These are phyloP conservation scores for Blastobotrys serpentis DNA, from an alignment of 1,139 yeast genomes.

Conservation along the genomic window DNA sequence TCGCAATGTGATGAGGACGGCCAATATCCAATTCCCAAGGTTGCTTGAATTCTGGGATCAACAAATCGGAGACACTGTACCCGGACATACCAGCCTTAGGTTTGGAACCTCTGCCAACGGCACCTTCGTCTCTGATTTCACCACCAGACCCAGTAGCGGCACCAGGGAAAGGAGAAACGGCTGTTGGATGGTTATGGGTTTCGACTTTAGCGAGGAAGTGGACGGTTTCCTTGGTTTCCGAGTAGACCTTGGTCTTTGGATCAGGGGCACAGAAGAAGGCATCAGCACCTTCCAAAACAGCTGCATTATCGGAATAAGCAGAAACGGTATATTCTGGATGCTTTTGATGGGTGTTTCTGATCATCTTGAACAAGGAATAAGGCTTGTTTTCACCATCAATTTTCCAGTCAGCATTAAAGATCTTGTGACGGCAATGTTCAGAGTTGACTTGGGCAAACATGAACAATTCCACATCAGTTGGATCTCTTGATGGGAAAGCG, in stretches of 20 bases:
- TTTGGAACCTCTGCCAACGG: conserved; percentile 97
- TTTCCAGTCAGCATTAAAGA: conserved; percentile 98
- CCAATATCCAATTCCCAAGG: conserved; percentile 96
- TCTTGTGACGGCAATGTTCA: conserved; percentile 99
- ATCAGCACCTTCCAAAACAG: conserved; percentile 82
- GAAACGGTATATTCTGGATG: conserved; percentile 83
- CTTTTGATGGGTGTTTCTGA: conserved; percentile 84
- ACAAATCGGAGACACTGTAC: conserved; percentile 84
- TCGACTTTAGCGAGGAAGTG: conserved; percentile 94
- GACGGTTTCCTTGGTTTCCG: conserved; percentile 69
- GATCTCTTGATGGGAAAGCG: conserved; percentile 89
- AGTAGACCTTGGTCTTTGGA: conserved; percentile 68
- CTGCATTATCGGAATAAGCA: conserved; percentile 97
- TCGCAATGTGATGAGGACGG: conserved; percentile 89
- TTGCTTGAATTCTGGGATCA: conserved; percentile 79
- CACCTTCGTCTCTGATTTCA: conserved; percentile 99
- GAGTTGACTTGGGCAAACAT: conserved; percentile 99
- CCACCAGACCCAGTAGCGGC: conserved; percentile 99
- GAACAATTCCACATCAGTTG: conserved; percentile 96
- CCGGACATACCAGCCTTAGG: conserved; percentile 97
- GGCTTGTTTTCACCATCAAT: conserved; percentile 80
- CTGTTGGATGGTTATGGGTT: conserved; percentile 99
- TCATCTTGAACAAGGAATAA: conserved; percentile 84
- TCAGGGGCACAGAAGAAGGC: conserved; percentile 80
- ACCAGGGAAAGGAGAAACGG: conserved; percentile 98